These are phyloP conservation scores for Fusarium ambrosium DNA, from an alignment of 2,329 filamentous ascomycete genomes.

Conservation along the genomic window DNA sequence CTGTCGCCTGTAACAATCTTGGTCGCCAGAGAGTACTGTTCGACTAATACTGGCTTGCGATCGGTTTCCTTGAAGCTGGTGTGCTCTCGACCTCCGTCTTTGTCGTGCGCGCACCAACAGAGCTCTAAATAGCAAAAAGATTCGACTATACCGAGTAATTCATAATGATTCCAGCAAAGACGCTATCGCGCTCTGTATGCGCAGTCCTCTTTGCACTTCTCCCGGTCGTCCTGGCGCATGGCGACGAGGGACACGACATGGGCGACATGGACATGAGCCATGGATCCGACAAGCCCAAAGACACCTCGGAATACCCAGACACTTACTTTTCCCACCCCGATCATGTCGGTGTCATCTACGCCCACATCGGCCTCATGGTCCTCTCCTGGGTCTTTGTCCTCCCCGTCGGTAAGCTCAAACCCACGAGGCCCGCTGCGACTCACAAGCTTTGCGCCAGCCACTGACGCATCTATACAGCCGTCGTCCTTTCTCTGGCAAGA, in stretches of 20 bases:
- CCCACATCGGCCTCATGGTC: constrained; percentile 79
- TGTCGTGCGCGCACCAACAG: neutral
- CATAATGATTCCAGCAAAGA: constrained; percentile 12
- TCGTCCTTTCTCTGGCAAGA: constrained; percentile 87
- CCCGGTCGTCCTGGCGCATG: constrained; percentile 41
- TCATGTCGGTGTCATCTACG: constrained; percentile 70
- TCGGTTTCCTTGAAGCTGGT: neutral
- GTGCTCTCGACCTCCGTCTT: neutral
- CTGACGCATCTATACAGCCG: constrained; percentile 63
- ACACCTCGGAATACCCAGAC: constrained; percentile 54
- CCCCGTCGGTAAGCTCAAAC: constrained; percentile 72
- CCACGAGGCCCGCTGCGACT: neutral
- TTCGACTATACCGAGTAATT: neutral
- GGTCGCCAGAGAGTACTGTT: constrained; percentile 1
- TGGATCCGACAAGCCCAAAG: constrained; percentile 42
- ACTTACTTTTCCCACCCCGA: constrained; percentile 72
- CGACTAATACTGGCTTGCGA: constrained; percentile 4
- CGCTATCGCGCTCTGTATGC: neutral
- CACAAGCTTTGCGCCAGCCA: neutral
- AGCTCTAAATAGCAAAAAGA: neutral
- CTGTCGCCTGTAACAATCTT: neutral
- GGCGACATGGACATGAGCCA: constrained; percentile 23
- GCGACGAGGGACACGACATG: constrained; percentile 19
- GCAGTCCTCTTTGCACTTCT: constrained; percentile 27
- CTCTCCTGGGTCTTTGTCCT: constrained; percentile 80